Conservation (phyloP, 345 rosid genomes). For the Eucalyptus shirleyi region DNA sequence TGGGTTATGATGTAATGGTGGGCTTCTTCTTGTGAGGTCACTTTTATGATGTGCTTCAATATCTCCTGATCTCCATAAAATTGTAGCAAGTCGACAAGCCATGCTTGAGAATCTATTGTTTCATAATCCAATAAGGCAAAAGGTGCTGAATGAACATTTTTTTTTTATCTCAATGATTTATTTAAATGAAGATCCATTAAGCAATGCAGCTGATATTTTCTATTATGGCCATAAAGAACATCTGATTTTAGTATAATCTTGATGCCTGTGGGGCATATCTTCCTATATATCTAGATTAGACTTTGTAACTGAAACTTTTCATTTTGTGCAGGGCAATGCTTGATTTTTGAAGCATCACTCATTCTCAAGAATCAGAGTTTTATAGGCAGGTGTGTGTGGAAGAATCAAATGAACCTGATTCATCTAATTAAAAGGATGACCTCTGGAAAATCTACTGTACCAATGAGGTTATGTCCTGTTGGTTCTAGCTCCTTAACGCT, state of each 20-base stretch:
- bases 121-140: background rate
- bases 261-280: background rate
- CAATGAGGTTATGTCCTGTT: background rate
- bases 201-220: background rate
- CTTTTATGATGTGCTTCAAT: background rate
- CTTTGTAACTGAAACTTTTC: background rate
- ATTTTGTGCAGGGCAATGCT: background rate
- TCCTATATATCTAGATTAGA: background rate
- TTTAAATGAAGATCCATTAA: background rate
- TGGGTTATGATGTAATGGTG: background rate
- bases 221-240: background rate
- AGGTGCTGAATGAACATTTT: background rate
- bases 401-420: background rate
- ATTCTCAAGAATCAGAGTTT: background rate
- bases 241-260: background rate
- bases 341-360: background rate
- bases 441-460: background rate
- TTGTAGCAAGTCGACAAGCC: background rate
- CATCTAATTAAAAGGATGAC: background rate
- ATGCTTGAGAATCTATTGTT: background rate
- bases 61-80: background rate
- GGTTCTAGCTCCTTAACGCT: background rate
- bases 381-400: background rate
- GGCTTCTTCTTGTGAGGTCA: background rate
- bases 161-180: background rate